Evolutionary conservation across 1,139 yeast species (phyloP).

Genomic region (Yamadazyma sp.): DNA sequence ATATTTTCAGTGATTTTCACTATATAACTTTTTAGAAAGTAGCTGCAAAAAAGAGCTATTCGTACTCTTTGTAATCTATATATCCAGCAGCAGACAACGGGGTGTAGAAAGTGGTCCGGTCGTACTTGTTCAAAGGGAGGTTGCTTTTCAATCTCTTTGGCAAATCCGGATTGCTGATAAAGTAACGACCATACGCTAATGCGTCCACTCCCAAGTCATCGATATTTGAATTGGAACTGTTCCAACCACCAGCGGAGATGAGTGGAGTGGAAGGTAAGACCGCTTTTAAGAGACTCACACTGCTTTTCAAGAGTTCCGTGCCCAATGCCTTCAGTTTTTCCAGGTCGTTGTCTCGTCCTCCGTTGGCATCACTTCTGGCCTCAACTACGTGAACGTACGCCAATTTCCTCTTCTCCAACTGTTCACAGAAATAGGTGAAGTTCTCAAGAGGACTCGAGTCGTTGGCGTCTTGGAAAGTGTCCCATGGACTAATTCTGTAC

Average conservation of each 20-base stretch:
- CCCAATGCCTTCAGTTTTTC: slow-evolving; percentile 6
- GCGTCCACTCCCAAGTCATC: slow-evolving; percentile 11
- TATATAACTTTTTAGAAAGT: no score
- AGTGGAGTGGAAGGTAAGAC: slow-evolving; percentile 17
- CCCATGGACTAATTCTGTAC: slow-evolving; percentile 28
- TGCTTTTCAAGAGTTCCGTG: slow-evolving; percentile 12
- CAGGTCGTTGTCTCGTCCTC: slow-evolving; percentile 19
- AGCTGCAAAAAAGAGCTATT: no score
- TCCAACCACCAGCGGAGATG: slow-evolving; percentile 17
- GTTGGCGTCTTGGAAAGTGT: slow-evolving; percentile 13
- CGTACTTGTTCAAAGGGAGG: slow-evolving; percentile 18
- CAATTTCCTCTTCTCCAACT: slow-evolving; percentile 19
- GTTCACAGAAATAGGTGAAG: slow-evolving; percentile 17
- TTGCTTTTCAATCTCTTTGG: slow-evolving; percentile 30
- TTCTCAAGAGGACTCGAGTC: slow-evolving; percentile 17
- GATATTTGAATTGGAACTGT: slow-evolving; percentile 5
- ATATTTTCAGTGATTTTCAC: no score
- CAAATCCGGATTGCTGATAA: slow-evolving; percentile 51
- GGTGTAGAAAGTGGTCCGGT: slow-evolving; percentile 23
- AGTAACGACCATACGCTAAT: slow-evolving; percentile 46
- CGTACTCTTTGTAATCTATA: slow-evolving; percentile 8
- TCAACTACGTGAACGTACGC: slow-evolving; percentile 26
- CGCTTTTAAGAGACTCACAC: slow-evolving; percentile 16
- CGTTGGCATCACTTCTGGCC: slow-evolving; percentile 21
- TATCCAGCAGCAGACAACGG: slow-evolving; percentile 12